phyloP scores from a whole-genome alignment of 345 rosid genomes.

The Corchorus capsularis region DNA sequence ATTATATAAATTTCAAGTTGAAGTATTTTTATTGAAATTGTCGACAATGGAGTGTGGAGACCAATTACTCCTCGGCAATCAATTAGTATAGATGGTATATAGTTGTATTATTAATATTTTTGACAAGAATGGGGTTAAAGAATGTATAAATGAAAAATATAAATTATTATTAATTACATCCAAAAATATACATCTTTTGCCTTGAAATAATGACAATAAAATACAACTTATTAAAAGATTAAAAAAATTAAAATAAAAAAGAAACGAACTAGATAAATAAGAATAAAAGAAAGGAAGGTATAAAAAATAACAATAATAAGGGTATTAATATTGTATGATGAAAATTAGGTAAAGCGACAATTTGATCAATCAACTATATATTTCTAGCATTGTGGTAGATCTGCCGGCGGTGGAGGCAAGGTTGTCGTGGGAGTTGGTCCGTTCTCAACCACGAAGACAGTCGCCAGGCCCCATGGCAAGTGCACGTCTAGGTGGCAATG shows the following conservation, averaged over 20 bases:
- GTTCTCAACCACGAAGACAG: conserved; percentile 56
- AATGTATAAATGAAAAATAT: background rate
- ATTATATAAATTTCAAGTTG: too few relatives aligned
- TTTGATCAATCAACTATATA: background rate
- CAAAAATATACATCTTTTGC: background rate
- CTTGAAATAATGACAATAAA: background rate
- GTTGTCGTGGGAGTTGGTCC: conserved; percentile 52
- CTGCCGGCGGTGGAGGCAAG: conserved; percentile 72
- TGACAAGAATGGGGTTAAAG: too few relatives aligned
- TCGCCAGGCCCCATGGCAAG: conserved; percentile 60
- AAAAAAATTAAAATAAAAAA: background rate
- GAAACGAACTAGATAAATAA: background rate
- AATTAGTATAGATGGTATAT: too few relatives aligned
- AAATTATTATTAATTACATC: background rate
- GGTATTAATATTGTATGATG: too few relatives aligned
- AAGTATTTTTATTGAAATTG: too few relatives aligned
- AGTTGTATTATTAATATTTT: too few relatives aligned
- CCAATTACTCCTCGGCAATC: too few relatives aligned
- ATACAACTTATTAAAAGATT: background rate
- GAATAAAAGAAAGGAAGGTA: background rate
- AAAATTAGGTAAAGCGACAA: background rate
- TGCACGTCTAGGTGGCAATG: conserved; percentile 77
- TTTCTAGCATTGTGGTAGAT: conserved; percentile 62
- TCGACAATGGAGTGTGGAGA: too few relatives aligned
- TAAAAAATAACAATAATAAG: background rate